A percentile compares a stretch with the other conserved stretches of the same genome.
These are phyloP conservation scores for Acanthamoeba divionensis DNA, from an alignment of 208 protist genomes.

Conservation along the genomic window DNA sequence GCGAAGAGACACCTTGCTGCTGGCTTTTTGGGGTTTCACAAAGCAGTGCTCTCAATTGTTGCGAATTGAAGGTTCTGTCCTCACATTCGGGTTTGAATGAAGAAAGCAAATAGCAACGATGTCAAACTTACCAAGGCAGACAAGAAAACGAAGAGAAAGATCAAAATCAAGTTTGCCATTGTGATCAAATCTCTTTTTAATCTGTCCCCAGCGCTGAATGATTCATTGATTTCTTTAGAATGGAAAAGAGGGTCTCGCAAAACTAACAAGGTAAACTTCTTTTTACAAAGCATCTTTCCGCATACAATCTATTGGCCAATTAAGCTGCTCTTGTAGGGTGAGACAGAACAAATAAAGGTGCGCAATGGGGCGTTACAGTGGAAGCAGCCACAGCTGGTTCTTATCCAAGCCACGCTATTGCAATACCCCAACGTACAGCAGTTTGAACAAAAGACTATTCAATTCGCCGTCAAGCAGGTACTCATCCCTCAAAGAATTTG, in stretches of 20 bases:
- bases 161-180: constrained; percentile 38
- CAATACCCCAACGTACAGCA: constrained; percentile 14
- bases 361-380: background rate
- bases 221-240: background rate
- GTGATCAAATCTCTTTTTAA: constrained; percentile 20
- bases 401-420: background rate
- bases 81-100: too few species aligned
- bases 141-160: constrained; percentile 34
- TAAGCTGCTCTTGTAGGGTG: background rate
- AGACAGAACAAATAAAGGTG: background rate
- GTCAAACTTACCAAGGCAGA: background rate
- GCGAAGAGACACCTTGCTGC: too few species aligned
- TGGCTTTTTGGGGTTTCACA: too few species aligned
- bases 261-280: constrained; percentile 28
- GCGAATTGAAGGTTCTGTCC: too few species aligned
- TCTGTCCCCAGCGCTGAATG: constrained; percentile 17
- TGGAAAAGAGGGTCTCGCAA: constrained; percentile 35
- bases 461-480: constrained; percentile 40
- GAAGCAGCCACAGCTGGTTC: constrained; percentile 8
- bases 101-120: too few species aligned
- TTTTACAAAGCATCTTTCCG: background rate
- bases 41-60: too few species aligned
- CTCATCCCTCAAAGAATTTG: background rate
- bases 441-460: constrained; percentile 33
- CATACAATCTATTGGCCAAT: background rate